A percentile compares a stretch with the other conserved stretches of the same genome.
These are phyloP conservation scores for Turnera subulata DNA, from an alignment of 345 rosid genomes.

Conservation along the genomic window DNA sequence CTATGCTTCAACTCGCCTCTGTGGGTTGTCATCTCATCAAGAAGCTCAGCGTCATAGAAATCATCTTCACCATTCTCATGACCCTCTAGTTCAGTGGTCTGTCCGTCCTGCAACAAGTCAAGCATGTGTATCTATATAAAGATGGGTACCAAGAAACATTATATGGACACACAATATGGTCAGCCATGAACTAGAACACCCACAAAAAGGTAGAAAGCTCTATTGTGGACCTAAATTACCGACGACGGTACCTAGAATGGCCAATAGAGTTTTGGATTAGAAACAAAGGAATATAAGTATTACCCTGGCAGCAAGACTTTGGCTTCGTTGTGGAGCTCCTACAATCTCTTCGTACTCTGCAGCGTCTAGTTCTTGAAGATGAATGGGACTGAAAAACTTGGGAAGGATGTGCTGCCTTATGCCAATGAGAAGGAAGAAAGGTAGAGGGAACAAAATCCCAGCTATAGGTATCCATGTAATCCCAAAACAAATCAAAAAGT, in stretches of 20 bases:
- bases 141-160: neutral
- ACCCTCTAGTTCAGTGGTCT: constrained; percentile 14
- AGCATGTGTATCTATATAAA: constrained; percentile 6
- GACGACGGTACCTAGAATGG: neutral
- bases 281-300: neutral
- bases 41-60: constrained; percentile 63
- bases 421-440: constrained; percentile 64
- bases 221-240: no score
- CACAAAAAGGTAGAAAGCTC: no score
- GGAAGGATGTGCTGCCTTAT: constrained; percentile 66
- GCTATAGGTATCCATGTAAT: constrained; percentile 83
- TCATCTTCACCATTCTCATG: constrained; percentile 36
- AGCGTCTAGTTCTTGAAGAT: constrained; percentile 73
- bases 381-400: constrained; percentile 46
- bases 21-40: constrained; percentile 72
- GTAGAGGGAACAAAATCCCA: constrained; percentile 68
- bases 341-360: constrained; percentile 66
- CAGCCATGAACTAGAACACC: no score
- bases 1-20: constrained; percentile 77
- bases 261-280: neutral
- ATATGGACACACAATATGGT: no score
- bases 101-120: constrained; percentile 33
- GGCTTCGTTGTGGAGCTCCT: constrained; percentile 44
- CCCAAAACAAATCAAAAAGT: constrained; percentile 60
- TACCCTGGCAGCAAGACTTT: constrained; percentile 49